phyloP scores from a whole-genome alignment of 2,329 filamentous ascomycete genomes.

The Claviceps paspali region DNA sequence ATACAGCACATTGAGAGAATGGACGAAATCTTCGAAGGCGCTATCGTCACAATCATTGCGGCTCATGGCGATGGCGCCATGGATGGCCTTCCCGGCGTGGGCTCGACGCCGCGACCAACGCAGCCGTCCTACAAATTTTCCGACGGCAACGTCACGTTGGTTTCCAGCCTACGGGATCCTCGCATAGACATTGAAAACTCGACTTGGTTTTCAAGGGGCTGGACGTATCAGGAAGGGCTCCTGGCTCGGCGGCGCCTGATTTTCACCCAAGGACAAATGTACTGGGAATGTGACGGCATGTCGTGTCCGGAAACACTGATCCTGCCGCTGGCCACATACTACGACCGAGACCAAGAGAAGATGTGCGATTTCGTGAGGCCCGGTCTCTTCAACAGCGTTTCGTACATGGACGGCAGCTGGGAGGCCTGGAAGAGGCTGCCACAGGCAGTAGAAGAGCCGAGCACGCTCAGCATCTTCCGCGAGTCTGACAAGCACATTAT shows the following conservation, averaged over 20 bases:
- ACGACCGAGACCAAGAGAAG: conserved; percentile 17
- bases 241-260: conserved; percentile 21
- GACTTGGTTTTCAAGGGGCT: conserved; percentile 20
- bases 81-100: conserved; percentile 20
- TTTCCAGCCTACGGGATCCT: conserved; percentile 18
- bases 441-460: conserved; percentile 14
- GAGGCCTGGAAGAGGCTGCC: conserved; percentile 19
- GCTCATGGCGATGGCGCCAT: conserved; percentile 19
- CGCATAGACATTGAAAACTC: conserved; percentile 16
- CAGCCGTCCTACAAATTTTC: conserved; percentile 19
- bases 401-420: conserved; percentile 21
- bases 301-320: conserved; percentile 20
- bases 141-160: conserved; percentile 17
- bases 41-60: conserved; percentile 23
- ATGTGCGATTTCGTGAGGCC: conserved; percentile 22
- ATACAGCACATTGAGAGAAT: conserved; percentile 19
- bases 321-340: conserved; percentile 17
- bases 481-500: conserved; percentile 18
- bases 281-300: conserved; percentile 25
- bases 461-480: conserved; percentile 21
- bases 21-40: conserved; percentile 21
- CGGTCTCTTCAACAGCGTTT: conserved; percentile 19
- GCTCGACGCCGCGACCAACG: conserved; percentile 11
- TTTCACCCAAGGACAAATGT: conserved; percentile 24
- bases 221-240: conserved; percentile 25